A percentile compares a stretch with the other conserved stretches of the same genome.
These are phyloP conservation scores for Rubia yunnanensis DNA, from an alignment of 257 asterid species.

Conservation along the genomic window DNA sequence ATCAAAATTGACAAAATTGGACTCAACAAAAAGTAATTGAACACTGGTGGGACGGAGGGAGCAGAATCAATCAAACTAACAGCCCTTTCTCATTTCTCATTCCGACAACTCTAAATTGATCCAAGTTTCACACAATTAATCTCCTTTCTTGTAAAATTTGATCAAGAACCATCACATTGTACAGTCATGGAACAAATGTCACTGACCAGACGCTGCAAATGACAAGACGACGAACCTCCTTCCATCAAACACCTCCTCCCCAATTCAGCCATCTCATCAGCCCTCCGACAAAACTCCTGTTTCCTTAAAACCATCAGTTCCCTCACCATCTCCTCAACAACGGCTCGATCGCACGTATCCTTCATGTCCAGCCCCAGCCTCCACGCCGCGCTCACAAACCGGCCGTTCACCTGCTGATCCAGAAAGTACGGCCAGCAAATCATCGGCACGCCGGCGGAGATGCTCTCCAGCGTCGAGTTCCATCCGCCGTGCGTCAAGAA, in stretches of 20 bases:
- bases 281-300: background rate
- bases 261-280: background rate
- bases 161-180: background rate
- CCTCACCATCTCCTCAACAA: background rate
- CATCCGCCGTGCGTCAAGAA: background rate
- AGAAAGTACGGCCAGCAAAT: background rate
- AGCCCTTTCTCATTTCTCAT: no score
- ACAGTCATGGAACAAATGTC: background rate
- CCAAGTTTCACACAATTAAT: background rate
- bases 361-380: background rate
- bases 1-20: no score
- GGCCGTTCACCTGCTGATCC: background rate
- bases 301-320: background rate
- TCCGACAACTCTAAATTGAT: no score
- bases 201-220: background rate
- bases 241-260: background rate
- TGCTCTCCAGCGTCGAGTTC: slow-evolving; percentile 4
- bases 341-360: background rate
- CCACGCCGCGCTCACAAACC: background rate
- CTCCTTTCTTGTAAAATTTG: no score
- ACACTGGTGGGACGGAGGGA: no score
- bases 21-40: no score
- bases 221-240: background rate
- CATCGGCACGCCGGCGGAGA: background rate
- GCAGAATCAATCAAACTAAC: no score